Evolutionary conservation across 2,329 filamentous ascomycete species (phyloP).

Genomic region (Arachnopeziza araneosa): DNA sequence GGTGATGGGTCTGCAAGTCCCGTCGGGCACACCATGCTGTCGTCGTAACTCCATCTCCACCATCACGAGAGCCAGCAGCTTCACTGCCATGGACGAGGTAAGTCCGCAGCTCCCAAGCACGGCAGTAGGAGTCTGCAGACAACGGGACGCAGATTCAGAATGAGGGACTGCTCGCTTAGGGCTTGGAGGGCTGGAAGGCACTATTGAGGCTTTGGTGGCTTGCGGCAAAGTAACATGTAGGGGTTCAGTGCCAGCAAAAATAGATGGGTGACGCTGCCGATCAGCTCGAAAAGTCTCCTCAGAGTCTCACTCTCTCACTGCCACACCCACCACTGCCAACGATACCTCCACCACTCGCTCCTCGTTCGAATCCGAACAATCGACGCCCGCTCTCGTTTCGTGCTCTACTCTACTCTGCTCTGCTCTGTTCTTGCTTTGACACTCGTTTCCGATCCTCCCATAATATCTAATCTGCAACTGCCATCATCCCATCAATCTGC

Average conservation of each 20-base stretch:
- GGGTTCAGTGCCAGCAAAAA: neutral
- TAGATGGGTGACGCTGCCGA: neutral
- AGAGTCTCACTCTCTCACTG: neutral
- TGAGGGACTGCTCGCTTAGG: neutral
- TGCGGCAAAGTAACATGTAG: neutral
- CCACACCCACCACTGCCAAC: neutral
- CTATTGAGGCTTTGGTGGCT: neutral
- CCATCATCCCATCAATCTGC: slow-evolving; percentile 4
- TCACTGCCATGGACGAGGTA: no score
- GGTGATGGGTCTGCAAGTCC: no score
- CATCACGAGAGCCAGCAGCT: neutral
- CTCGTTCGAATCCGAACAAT: neutral
- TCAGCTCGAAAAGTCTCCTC: neutral
- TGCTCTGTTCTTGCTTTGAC: neutral
- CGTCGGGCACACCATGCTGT: no score
- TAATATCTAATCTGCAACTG: neutral
- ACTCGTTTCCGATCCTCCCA: neutral
- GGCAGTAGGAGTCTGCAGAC: neutral
- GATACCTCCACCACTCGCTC: neutral
- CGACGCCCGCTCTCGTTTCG: neutral
- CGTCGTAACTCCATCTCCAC: neutral
- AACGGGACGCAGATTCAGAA: neutral
- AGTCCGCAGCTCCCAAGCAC: neutral
- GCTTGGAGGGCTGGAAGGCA: neutral
- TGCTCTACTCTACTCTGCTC: no score